Conservation (phyloP, 2,329 filamentous ascomycete species). For the Diaporthe vexans region DNA sequence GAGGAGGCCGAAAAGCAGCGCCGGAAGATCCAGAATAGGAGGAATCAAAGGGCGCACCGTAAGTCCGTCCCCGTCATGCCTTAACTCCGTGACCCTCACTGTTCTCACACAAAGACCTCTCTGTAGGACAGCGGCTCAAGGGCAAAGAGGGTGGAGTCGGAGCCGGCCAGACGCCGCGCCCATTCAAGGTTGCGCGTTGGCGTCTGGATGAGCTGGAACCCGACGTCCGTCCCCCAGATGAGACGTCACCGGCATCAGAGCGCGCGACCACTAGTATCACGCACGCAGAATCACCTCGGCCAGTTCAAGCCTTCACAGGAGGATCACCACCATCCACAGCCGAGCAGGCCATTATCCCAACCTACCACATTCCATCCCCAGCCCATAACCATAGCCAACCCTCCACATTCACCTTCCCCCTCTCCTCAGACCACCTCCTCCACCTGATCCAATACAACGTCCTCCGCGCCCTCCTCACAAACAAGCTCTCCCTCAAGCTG, state of each 20-base stretch:
- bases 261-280: too few species aligned
- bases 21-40: not conserved
- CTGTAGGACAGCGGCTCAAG: not conserved
- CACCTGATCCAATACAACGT: slow-evolving; percentile 11
- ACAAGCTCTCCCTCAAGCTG: not conserved
- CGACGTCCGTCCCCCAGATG: not conserved
- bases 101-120: not conserved
- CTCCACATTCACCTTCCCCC: not conserved
- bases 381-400: too few species aligned
- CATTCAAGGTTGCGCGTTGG: not conserved
- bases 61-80: not conserved
- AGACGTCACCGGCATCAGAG: not conserved
- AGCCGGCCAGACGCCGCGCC: too few species aligned
- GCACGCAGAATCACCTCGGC: too few species aligned
- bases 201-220: not conserved
- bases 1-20: too few species aligned
- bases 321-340: too few species aligned
- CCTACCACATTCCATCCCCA: too few species aligned
- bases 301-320: too few species aligned
- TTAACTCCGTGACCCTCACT: too few species aligned
- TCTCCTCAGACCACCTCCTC: slow-evolving; percentile 6
- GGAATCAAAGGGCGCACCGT: too few species aligned
- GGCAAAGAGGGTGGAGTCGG: too few species aligned
- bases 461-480: not conserved
- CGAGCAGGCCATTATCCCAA: too few species aligned